Conservation (phyloP, 768 basidiomycete species). For the Boletus vinaceobasis region DNA sequence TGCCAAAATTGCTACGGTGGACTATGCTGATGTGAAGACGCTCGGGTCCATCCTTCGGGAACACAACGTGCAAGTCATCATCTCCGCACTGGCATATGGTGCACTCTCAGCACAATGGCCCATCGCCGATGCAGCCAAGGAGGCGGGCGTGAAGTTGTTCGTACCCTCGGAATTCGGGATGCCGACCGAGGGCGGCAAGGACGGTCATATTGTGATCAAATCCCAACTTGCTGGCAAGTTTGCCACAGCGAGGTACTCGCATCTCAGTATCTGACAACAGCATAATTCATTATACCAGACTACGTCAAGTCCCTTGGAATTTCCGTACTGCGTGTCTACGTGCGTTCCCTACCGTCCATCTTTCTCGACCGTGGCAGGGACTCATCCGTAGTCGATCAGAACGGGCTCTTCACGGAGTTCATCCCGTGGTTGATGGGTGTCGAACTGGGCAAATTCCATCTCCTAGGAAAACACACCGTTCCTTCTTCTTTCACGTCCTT, state of each 20-base stretch:
- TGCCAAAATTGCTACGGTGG: slow-evolving; percentile 27
- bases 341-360: slow-evolving; percentile 11
- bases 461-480: slow-evolving; percentile 31
- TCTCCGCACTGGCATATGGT: slow-evolving; percentile 32
- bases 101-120: slow-evolving; percentile 25
- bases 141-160: slow-evolving; percentile 36
- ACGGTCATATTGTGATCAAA: slow-evolving; percentile 25
- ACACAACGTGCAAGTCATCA: slow-evolving; percentile 33
- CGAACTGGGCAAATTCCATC: slow-evolving; percentile 29
- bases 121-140: slow-evolving; percentile 36
- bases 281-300: slow-evolving; percentile 12
- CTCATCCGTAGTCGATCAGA: slow-evolving; percentile 19
- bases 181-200: slow-evolving; percentile 32
- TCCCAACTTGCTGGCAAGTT: slow-evolving; percentile 28
- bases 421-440: slow-evolving; percentile 30
- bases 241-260: neutral
- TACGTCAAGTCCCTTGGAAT: slow-evolving; percentile 29
- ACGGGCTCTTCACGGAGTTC: slow-evolving; percentile 32
- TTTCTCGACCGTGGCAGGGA: neutral
- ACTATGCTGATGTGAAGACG: slow-evolving; percentile 24
- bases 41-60: slow-evolving; percentile 28
- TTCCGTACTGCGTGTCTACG: slow-evolving; percentile 32
- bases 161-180: slow-evolving; percentile 39
- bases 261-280: neutral
- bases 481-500: slow-evolving; percentile 31